phyloP scores from a whole-genome alignment of 164 flowering plant genomes.

The Chloranthus sessilifolius region DNA sequence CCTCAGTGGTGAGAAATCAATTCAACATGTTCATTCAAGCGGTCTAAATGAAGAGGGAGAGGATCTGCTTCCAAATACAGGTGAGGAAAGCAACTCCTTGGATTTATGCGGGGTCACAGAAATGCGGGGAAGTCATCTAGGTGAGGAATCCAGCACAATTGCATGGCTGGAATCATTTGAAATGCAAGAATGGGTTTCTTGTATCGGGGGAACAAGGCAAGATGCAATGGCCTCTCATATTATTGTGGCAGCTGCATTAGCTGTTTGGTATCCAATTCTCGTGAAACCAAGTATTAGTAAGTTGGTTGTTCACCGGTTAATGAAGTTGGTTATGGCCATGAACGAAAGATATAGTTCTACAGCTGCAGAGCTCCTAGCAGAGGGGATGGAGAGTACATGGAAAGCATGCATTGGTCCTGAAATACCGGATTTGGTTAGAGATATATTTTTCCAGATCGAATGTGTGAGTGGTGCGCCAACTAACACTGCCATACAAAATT shows the following conservation, averaged over 20 bases:
- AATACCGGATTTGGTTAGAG: slow-evolving; percentile 71
- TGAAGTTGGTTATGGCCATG: slow-evolving; percentile 93
- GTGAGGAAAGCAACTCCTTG: slow-evolving; percentile 10
- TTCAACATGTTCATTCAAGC: slow-evolving; percentile 21
- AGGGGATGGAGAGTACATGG: slow-evolving; percentile 98
- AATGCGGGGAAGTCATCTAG: slow-evolving; percentile 22
- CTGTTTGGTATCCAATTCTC: slow-evolving; percentile 92
- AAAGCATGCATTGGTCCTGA: slow-evolving; percentile 68
- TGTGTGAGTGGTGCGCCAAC: slow-evolving; percentile 69
- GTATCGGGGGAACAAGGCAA: slow-evolving; percentile 94
- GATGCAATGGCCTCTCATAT: slow-evolving; percentile 97
- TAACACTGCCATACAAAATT: slow-evolving; percentile 25
- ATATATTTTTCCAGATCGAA: slow-evolving; percentile 88
- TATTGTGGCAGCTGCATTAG: slow-evolving; percentile 91
- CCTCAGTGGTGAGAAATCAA: slow-evolving; percentile 38
- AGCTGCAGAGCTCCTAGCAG: slow-evolving; percentile 96
- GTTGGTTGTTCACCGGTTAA: slow-evolving; percentile 64
- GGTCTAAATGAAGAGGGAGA: slow-evolving; percentile 18
- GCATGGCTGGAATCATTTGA: slow-evolving; percentile 93
- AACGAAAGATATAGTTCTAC: slow-evolving; percentile 81
- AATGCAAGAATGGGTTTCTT: slow-evolving; percentile 91
- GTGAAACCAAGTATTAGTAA: slow-evolving; percentile 65
- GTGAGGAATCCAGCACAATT: slow-evolving; percentile 47
- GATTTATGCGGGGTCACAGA: slow-evolving; percentile 20
- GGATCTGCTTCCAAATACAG: slow-evolving; percentile 13